phyloP scores from a whole-genome alignment of 192 early-diverging fungal species.

The Mortierella antarctica region DNA sequence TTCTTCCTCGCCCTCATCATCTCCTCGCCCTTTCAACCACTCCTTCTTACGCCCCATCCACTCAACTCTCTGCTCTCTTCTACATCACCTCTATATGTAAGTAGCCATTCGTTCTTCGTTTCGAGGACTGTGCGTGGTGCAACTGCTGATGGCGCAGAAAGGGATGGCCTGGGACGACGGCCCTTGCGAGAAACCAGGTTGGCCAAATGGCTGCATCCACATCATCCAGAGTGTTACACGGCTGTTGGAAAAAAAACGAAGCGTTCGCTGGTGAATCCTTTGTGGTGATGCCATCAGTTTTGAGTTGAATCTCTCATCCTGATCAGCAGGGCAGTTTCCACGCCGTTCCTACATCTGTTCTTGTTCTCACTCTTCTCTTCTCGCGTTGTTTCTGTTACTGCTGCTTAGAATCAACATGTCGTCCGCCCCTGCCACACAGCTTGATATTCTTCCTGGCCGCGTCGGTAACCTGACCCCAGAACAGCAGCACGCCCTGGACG shows the following conservation, averaged over 20 bases:
- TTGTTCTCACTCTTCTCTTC: neutral
- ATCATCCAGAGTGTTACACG: too few species aligned
- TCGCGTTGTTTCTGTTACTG: slow-evolving; percentile 8
- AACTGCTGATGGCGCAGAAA: too few species aligned
- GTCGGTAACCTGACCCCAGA: slow-evolving; percentile 71
- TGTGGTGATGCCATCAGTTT: too few species aligned
- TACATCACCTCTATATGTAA: slow-evolving; percentile 1
- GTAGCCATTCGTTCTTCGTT: neutral
- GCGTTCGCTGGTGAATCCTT: too few species aligned
- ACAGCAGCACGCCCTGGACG: slow-evolving; percentile 61
- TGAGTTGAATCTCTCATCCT: too few species aligned
- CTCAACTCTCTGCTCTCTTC: neutral
- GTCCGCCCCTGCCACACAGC: slow-evolving; percentile 1
- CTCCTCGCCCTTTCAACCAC: neutral
- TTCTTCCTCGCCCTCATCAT: neutral
- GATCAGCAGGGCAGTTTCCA: too few species aligned
- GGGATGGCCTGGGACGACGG: too few species aligned
- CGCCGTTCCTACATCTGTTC: too few species aligned
- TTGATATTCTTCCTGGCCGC: slow-evolving; percentile 59
- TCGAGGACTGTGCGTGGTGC: too few species aligned
- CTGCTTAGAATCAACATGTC: slow-evolving; percentile 12
- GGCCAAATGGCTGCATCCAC: too few species aligned
- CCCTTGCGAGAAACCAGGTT: too few species aligned
- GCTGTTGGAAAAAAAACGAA: too few species aligned
- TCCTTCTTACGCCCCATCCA: neutral